These are phyloP conservation scores for Beta vulgaris DNA, from an alignment of 148 eudicot species.

Conservation along the genomic window DNA sequence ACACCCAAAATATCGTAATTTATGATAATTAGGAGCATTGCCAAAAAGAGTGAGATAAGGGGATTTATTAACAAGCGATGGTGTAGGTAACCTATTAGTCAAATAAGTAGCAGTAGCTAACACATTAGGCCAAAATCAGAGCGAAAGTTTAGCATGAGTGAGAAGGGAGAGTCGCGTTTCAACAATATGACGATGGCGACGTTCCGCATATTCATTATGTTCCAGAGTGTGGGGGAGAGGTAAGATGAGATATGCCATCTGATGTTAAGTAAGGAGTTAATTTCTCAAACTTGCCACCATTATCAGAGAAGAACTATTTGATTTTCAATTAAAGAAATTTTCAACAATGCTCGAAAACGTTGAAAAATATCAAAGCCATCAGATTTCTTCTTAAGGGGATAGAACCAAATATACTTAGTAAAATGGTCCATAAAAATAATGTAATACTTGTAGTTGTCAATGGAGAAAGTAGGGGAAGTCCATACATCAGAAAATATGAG, in stretches of 20 bases:
- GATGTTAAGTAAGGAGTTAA: not conserved
- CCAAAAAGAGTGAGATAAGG: not conserved
- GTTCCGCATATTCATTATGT: not conserved
- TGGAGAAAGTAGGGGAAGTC: no score
- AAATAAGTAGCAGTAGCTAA: not conserved
- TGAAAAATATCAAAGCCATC: not conserved
- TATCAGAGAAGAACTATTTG: not conserved
- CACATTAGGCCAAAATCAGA: not conserved
- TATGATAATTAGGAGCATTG: no score
- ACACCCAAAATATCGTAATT: not conserved
- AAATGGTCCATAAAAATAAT: no score
- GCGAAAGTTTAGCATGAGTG: not conserved
- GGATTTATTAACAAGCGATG: not conserved
- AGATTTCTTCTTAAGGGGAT: not conserved
- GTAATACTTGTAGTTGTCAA: no score
- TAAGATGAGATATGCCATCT: no score
- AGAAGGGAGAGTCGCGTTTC: not conserved
- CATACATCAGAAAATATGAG: no score
- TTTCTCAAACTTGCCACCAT: not conserved
- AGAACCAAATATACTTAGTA: no score
- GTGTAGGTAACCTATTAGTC: not conserved
- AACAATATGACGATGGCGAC: not conserved
- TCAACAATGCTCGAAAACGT: not conserved
- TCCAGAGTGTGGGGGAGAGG: no score
- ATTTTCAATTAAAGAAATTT: not conserved